phyloP scores from a whole-genome alignment of 164 flowering plant species.

The Vitis rotundifolia region DNA sequence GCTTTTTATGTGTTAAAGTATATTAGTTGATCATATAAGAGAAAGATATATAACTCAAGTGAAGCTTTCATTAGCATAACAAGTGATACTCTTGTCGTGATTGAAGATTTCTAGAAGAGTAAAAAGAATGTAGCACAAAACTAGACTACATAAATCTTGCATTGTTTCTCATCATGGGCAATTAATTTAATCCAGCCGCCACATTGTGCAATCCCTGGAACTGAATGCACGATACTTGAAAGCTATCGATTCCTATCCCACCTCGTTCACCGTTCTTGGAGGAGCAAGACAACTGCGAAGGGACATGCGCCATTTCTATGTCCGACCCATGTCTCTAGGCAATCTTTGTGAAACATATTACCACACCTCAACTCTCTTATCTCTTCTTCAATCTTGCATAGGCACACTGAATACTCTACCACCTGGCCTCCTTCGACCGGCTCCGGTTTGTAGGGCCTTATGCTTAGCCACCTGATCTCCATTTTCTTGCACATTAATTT shows the following conservation, averaged over 20 bases:
- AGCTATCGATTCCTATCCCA: constrained; percentile 9
- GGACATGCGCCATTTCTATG: constrained; percentile 23
- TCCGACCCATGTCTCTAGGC: constrained; percentile 34
- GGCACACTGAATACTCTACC: constrained; percentile 32
- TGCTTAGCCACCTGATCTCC: background rate
- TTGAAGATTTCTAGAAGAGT: too few species aligned
- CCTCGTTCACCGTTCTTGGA: background rate
- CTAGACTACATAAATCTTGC: too few species aligned
- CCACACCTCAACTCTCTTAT: constrained; percentile 30
- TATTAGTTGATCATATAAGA: too few species aligned
- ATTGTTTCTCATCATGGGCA: background rate
- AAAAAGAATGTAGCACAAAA: background rate
- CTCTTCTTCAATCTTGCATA: constrained; percentile 30
- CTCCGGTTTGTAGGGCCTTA: background rate
- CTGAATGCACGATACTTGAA: constrained; percentile 8
- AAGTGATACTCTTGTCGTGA: too few species aligned
- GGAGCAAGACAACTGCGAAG: constrained; percentile 20
- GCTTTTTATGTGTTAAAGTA: too few species aligned
- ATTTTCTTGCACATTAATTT: background rate
- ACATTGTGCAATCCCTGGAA: constrained; percentile 2
- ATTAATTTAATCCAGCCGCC: constrained; percentile 24
- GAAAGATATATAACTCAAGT: too few species aligned
- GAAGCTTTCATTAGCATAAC: too few species aligned
- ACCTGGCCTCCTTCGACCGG: background rate
- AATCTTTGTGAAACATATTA: constrained; percentile 35